A percentile compares a stretch with the other conserved stretches of the same genome.
Evolutionary conservation across 169 alveolate species (phyloP).

Genomic region (Cryptosporidium bovis): DNA sequence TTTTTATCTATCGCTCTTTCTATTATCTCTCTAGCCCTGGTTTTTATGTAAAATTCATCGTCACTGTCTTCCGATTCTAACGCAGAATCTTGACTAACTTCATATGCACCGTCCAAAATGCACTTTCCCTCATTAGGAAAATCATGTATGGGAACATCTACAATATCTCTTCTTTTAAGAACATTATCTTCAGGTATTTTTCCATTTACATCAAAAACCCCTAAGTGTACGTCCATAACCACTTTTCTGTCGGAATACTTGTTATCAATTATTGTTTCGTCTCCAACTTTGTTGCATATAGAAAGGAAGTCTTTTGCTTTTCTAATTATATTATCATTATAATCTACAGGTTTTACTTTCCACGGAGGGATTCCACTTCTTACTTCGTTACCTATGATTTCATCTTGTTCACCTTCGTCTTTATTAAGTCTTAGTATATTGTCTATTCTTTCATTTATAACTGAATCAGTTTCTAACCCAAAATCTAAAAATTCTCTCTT

Average conservation of each 20-base stretch:
- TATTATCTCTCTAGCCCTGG: constrained; percentile 1
- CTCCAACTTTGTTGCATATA: constrained; percentile 5
- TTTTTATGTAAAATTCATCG: not conserved
- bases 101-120: too few relatives aligned
- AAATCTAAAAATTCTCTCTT: constrained; percentile 32
- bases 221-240: constrained; percentile 64
- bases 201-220: constrained; percentile 62
- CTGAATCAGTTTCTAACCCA: not conserved
- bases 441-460: not conserved
- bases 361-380: constrained; percentile 43
- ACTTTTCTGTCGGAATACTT: constrained; percentile 1
- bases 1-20: not conserved
- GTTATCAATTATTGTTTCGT: not conserved
- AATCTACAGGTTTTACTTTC: constrained; percentile 17
- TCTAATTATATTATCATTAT: not conserved
- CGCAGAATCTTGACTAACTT: not conserved
- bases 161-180: constrained; percentile 3
- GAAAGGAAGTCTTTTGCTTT: constrained; percentile 48
- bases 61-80: constrained; percentile 17
- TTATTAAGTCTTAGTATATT: not conserved
- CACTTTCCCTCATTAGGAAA: not conserved
- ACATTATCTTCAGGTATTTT: constrained; percentile 8
- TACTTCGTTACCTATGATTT: not conserved
- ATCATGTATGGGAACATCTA: constrained; percentile 28
- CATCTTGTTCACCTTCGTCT: not conserved